phyloP scores from a whole-genome alignment of 768 basidiomycete genomes.

The Asterophora parasitica region DNA sequence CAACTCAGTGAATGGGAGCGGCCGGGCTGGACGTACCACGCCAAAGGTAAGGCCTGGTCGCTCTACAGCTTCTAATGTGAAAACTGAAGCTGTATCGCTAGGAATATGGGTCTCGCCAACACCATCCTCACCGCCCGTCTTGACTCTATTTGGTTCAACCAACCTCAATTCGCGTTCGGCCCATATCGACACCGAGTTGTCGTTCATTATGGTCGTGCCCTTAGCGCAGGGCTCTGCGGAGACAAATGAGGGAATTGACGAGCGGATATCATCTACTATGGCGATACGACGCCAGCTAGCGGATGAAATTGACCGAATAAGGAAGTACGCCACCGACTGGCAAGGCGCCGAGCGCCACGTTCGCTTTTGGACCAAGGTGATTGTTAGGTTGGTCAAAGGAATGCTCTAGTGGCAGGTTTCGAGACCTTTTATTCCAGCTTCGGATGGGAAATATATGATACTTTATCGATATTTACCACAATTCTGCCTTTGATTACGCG shows the following conservation, averaged over 20 bases:
- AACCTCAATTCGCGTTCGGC: conserved; percentile 92
- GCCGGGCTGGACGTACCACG: conserved; percentile 95
- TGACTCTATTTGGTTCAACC: conserved; percentile 91
- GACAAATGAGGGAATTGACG: background rate
- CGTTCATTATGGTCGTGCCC: conserved; percentile 76
- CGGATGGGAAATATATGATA: too few species aligned
- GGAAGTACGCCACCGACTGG: conserved; percentile 51
- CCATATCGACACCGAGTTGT: conserved; percentile 87
- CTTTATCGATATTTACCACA: too few species aligned
- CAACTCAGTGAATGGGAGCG: conserved; percentile 84
- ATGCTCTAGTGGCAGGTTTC: conserved; percentile 46
- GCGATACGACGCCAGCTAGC: conserved; percentile 44
- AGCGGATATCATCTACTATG: conserved; percentile 9
- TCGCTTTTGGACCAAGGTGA: conserved; percentile 55
- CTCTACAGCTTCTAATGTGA: background rate
- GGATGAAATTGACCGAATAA: conserved; percentile 50
- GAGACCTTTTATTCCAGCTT: too few species aligned
- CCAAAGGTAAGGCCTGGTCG: conserved; percentile 66
- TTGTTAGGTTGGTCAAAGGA: conserved; percentile 61
- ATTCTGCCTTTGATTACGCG: too few species aligned
- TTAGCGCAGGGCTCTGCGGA: conserved; percentile 24
- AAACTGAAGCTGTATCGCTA: conserved; percentile 22
- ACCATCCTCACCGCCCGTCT: conserved; percentile 43
- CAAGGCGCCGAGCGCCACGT: conserved; percentile 53
- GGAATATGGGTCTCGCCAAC: conserved; percentile 82